Evolutionary conservation across 345 rosid species (phyloP).

Genomic region (Lepidium aucheri): DNA sequence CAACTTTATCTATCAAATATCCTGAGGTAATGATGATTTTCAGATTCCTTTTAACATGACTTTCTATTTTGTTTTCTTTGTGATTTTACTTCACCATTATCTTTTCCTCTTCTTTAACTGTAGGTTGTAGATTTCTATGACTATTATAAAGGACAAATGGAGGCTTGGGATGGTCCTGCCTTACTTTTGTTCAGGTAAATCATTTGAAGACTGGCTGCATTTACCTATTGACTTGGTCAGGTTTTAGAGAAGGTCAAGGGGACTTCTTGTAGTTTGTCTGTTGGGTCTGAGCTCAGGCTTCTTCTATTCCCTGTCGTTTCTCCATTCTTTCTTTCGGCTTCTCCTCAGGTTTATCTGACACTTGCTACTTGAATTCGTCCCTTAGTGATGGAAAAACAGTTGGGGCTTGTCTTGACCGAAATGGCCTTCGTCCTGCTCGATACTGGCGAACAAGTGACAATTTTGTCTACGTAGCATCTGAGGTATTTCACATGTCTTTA

Average conservation of each 20-base stretch:
- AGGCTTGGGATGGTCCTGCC: conserved; percentile 99
- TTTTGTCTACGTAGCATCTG: conserved; percentile 95
- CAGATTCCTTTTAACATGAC: not conserved
- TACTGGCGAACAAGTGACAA: conserved; percentile 95
- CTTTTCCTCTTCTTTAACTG: not conserved
- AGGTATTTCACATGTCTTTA: conserved; percentile 43
- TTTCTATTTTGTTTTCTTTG: not conserved
- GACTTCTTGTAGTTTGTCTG: conserved; percentile 7
- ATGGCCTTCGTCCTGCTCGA: conserved; percentile 99
- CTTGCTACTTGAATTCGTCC: conserved; percentile 32
- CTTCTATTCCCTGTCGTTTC: conserved; percentile 8
- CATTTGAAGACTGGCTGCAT: not conserved
- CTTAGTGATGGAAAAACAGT: conserved; percentile 98
- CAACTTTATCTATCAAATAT: conserved; percentile 72
- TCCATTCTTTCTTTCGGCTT: conserved; percentile 10
- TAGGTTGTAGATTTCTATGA: conserved; percentile 91
- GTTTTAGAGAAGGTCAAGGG: not conserved
- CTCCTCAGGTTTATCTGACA: conserved; percentile 30
- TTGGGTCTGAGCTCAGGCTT: conserved; percentile 16
- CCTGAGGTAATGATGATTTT: conserved; percentile 59
- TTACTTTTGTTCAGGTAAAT: conserved; percentile 88
- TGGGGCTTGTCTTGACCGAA: conserved; percentile 96
- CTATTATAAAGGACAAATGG: conserved; percentile 99
- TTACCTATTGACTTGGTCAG: not conserved
- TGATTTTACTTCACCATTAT: not conserved